Evolutionary conservation across 805 yeast species (phyloP).

Genomic region (Komagataella pastoris): DNA sequence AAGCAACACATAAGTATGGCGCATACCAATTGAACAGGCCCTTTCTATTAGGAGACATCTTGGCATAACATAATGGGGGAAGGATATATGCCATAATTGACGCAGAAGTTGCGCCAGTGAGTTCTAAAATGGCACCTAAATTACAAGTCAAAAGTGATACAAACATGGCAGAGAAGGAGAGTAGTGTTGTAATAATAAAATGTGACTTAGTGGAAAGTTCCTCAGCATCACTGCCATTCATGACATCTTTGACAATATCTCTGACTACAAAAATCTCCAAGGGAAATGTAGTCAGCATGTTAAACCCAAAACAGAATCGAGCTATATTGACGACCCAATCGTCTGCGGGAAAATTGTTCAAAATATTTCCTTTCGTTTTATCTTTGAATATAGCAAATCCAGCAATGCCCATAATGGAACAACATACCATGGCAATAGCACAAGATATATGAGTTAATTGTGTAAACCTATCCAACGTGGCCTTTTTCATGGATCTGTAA

Average conservation of each 20-base stretch:
- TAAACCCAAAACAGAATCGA: constrained; percentile 79
- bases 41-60: neutral
- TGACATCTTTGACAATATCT: constrained; percentile 67
- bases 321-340: constrained; percentile 76
- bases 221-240: constrained; percentile 16
- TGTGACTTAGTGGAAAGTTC: constrained; percentile 38
- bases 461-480: constrained; percentile 65
- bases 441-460: constrained; percentile 77
- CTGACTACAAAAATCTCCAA: constrained; percentile 82
- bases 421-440: constrained; percentile 64
- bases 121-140: constrained; percentile 76
- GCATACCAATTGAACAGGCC: constrained; percentile 11
- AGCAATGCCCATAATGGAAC: constrained; percentile 64
- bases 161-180: constrained; percentile 59
- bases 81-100: constrained; percentile 84
- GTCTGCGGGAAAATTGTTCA: constrained; percentile 72
- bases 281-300: constrained; percentile 88
- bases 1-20: constrained; percentile 43
- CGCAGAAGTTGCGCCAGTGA: constrained; percentile 89
- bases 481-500: constrained; percentile 67
- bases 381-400: constrained; percentile 70
- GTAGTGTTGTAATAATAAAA: constrained; percentile 44
- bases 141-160: constrained; percentile 75
- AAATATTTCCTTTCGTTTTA: constrained; percentile 72
- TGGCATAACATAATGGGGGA: constrained; percentile 63